Conservation (phyloP, 2,329 filamentous ascomycete genomes). For the Stagonosporopsis chrysanthemi region DNA sequence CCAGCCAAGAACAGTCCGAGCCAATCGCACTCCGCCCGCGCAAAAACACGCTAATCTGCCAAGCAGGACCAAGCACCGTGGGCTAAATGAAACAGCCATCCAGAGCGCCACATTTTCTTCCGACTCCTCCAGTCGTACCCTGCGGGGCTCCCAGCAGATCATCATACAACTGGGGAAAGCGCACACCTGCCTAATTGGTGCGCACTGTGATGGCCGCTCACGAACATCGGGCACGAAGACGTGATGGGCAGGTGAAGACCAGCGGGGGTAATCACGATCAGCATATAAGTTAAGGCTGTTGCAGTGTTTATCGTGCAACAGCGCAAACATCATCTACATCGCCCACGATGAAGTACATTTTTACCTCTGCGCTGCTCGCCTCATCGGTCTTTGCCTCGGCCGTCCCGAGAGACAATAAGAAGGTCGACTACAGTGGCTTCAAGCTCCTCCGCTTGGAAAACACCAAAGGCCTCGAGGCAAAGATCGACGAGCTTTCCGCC, state of each 20-base stretch:
- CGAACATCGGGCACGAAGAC: conserved; percentile 19
- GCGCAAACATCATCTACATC: conserved; percentile 9
- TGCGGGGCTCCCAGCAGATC: conserved; percentile 32
- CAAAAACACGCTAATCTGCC: conserved; percentile 15
- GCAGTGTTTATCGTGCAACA: background rate
- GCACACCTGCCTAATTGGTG: conserved; percentile 37
- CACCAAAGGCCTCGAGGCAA: conserved; percentile 31
- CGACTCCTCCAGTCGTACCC: conserved; percentile 27
- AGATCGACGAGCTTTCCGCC: conserved; percentile 43
- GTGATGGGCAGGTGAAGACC: conserved; percentile 32
- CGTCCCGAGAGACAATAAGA: conserved; percentile 37
- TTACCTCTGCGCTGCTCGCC: conserved; percentile 37
- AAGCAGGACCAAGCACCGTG: conserved; percentile 31
- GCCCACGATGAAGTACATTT: conserved; percentile 40
- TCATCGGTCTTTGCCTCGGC: conserved; percentile 34
- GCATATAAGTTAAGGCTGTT: conserved; percentile 25
- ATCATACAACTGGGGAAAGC: conserved; percentile 14
- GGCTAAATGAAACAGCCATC: conserved; percentile 40
- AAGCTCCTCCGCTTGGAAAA: conserved; percentile 45
- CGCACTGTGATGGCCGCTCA: conserved; percentile 15
- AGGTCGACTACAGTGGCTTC: conserved; percentile 49
- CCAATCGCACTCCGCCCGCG: conserved; percentile 25
- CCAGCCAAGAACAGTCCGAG: conserved; percentile 21
- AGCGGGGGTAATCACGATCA: background rate
- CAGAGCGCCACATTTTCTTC: conserved; percentile 21